These are phyloP conservation scores for Leishmania martiniquensis DNA, from an alignment of 208 protist species.

Conservation along the genomic window DNA sequence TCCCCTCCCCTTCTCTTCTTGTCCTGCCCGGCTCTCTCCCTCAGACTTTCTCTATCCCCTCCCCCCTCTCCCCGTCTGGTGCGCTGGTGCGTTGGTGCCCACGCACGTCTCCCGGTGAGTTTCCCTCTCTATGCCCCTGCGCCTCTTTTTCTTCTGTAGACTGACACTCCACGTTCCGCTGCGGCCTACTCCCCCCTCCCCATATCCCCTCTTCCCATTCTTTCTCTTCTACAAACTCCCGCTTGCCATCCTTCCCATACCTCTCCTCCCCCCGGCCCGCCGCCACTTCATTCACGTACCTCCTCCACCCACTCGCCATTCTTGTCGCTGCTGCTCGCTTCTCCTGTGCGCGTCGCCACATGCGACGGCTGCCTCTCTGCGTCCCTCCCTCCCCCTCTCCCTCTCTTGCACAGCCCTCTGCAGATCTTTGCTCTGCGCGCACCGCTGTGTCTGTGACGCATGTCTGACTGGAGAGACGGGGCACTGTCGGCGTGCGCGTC, in stretches of 20 bases:
- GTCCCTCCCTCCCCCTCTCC: not conserved
- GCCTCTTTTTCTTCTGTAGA: too few species aligned
- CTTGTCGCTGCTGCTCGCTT: not conserved
- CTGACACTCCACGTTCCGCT: too few species aligned
- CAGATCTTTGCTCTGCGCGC: not conserved
- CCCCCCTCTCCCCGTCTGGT: not conserved
- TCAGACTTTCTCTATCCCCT: not conserved
- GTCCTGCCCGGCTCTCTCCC: too few species aligned
- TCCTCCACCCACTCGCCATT: not conserved
- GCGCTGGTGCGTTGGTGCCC: not conserved
- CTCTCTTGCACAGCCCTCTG: not conserved
- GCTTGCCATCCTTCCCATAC: not conserved
- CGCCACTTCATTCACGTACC: too few species aligned
- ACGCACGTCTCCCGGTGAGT: too few species aligned
- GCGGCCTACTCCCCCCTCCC: not conserved
- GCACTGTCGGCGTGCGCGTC: not conserved
- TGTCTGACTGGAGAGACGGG: not conserved
- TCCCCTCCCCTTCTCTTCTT: too few species aligned
- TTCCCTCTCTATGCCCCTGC: too few species aligned
- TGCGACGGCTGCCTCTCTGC: not conserved
- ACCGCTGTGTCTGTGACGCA: not conserved
- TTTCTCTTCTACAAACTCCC: too few species aligned
- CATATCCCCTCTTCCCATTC: not conserved
- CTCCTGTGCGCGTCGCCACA: not conserved
- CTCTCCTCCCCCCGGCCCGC: too few species aligned